These are phyloP conservation scores for Bipolaris cookei DNA, from an alignment of 2,329 filamentous ascomycete species.

Conservation along the genomic window DNA sequence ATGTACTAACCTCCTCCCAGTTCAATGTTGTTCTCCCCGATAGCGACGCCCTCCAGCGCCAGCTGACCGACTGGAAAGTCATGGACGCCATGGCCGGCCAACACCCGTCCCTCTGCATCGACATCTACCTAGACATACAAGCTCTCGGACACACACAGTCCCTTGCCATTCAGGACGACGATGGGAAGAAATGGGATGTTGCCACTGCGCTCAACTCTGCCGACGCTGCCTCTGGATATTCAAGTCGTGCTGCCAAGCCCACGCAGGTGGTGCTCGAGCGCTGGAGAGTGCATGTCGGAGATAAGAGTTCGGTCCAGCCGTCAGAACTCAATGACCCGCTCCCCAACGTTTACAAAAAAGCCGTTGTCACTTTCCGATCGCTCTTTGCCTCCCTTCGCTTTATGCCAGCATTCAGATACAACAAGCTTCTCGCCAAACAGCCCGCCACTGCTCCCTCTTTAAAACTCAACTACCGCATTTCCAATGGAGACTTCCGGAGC, in stretches of 20 bases:
- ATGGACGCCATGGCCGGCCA: constrained; percentile 77
- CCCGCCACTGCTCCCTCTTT: constrained; percentile 67
- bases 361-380: constrained; percentile 90
- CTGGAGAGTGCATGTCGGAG: constrained; percentile 85
- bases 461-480: constrained; percentile 80
- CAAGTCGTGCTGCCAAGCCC: constrained; percentile 52
- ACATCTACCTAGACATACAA: constrained; percentile 84
- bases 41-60: constrained; percentile 83
- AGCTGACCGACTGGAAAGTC: constrained; percentile 80
- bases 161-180: constrained; percentile 84
- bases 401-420: constrained; percentile 85
- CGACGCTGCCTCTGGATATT: constrained; percentile 55
- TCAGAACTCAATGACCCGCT: constrained; percentile 66
- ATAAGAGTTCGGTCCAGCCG: constrained; percentile 60
- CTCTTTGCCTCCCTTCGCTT: constrained; percentile 83
- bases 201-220: constrained; percentile 77
- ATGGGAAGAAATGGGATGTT: constrained; percentile 92
- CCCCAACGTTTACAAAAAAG: constrained; percentile 95
- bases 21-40: constrained; percentile 96
- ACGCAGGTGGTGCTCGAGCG: constrained; percentile 86
- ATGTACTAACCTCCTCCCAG: constrained; percentile 56
- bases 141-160: constrained; percentile 83
- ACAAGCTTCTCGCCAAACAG: constrained; percentile 74
- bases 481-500: constrained; percentile 63
- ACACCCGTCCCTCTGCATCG: constrained; percentile 85